Evolutionary conservation across 2,329 filamentous ascomycete genomes (phyloP), one percentile per base, ranked within the genome.

Genomic region (Polychaeton citri): DNA sequence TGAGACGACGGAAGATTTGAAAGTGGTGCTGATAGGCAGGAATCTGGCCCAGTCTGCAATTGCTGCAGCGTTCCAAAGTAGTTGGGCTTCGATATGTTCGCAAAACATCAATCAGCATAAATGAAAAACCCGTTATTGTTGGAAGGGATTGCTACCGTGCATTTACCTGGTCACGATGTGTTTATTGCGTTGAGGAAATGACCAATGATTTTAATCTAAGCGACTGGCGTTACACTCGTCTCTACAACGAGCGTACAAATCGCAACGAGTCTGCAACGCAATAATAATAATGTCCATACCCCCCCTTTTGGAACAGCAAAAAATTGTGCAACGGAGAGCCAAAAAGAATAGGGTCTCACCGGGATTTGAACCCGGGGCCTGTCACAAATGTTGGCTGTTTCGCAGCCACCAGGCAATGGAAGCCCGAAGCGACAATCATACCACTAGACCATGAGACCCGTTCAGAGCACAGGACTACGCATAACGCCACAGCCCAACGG

Each of bases 361-460:
- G 30, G 30, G 30, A 32, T 32, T 32, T 32, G 30, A 32, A 32
- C 30, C 30, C 30, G 30, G 30, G 30, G 18, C 30, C 30, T 32
- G 30, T 32, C 30, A 32, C 30, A 32, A 13, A 13, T 32, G 30
- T 17, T 32, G 18, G 18, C 30, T 32, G 30, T 19, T 32, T 12
- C 24, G 24, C 24, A 28, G 24, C 24, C 24, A 28, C 24, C 24
- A 28, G 30, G 30, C 13, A 10, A 12, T 32, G n/a, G n/a, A n/a
- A 17, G 18, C 30, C 30, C 30, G 30, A 32, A 32, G 30, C 30
- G 30, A 32, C 30, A 32, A 32, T 32, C 30, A 32, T 32, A 32
- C 30, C 13, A 32, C 30, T 32, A 32, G 30, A 32, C 30, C 30
- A 32, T 19, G 12, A 19, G 18, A 19, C 30, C 30, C 10, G 12